Evolutionary conservation across 768 basidiomycete genomes (phyloP), one percentile per base, ranked within the genome.

Genomic region (Boletus insuetus): DNA sequence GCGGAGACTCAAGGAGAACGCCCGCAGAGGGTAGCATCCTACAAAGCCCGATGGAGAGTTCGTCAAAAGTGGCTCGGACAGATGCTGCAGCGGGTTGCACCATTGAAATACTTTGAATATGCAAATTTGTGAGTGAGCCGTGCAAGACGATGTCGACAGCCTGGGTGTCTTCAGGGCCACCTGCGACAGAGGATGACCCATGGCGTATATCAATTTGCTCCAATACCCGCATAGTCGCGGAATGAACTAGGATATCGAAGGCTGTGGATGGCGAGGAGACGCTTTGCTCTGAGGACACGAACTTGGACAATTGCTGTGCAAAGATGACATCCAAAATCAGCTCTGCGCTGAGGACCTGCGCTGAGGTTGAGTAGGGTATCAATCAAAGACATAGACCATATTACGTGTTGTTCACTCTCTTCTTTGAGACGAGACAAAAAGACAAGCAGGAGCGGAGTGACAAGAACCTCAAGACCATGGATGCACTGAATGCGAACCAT

Each of bases 391-490:
- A 43, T 49, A 22, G 9, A 48, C 14, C 44, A 59, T 78, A 12
- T 64, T 65, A 87, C 86, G 63, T 71, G 72, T 26, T 62, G 67
- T 51, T 72, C 70, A 38, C 81, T 56, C 44, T 84, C 85, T 41
- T 79, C 69, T 61, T 80, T 75, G 17, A 89, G 62, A 50, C 66
- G 65, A 32, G 66, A 63, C n/a, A 73, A 65, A 43, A 75, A 77
- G 17, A 76, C 71, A 37, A 82, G 55, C 17, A 83, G 46, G 19
- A 89, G 71, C 3, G 88, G 87, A 6, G 83, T 86, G n/a, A 85
- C 52, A 41, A 72, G 69, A 17, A 84, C 45, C 37, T 73, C 69
- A 14, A 82, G 46, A 19, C 72, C 70, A 29, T 69, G 72, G 29
- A 61, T 60, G 51, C 70, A 76, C 35, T 68, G 70, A 31, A 84